These are phyloP conservation scores for Dovyalis caffra DNA, from an alignment of 345 rosid genomes.

Conservation along the genomic window DNA sequence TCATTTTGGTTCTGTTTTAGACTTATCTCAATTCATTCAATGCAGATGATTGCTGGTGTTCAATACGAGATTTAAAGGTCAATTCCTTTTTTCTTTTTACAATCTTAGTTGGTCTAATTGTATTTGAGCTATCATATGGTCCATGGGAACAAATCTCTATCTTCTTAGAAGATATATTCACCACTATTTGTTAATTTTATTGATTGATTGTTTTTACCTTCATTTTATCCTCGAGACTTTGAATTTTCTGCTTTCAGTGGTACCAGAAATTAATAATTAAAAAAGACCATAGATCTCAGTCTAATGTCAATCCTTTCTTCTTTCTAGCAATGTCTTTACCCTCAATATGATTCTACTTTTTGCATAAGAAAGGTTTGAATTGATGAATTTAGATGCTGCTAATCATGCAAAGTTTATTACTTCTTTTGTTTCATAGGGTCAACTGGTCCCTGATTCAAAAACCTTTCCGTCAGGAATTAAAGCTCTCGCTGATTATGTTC, in stretches of 20 bases:
- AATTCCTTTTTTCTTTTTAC: not conserved
- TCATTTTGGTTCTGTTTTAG: slow-evolving; percentile 12
- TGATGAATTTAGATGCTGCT: not conserved
- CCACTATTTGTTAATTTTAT: not conserved
- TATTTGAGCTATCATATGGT: not conserved
- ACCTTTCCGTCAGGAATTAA: slow-evolving; percentile 89
- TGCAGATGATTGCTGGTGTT: slow-evolving; percentile 98
- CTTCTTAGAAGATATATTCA: too few species aligned
- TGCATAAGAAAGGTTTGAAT: too few species aligned
- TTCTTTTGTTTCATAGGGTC: slow-evolving; percentile 54
- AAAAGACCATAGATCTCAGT: not conserved
- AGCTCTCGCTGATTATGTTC: slow-evolving; percentile 81
- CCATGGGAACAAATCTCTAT: not conserved
- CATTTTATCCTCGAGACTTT: not conserved
- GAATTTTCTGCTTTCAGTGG: not conserved
- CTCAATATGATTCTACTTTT: too few species aligned
- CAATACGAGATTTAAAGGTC: slow-evolving; percentile 63
- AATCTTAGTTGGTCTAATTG: not conserved
- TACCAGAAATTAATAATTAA: not conserved
- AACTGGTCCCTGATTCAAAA: slow-evolving; percentile 70
- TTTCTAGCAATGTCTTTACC: not conserved
- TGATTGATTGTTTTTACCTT: not conserved
- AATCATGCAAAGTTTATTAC: not conserved
- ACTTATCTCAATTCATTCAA: slow-evolving; percentile 27
- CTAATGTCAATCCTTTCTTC: not conserved